These are phyloP conservation scores for Physcia stellaris DNA, from an alignment of 495 filamentous ascomycete genomes.

Conservation along the genomic window DNA sequence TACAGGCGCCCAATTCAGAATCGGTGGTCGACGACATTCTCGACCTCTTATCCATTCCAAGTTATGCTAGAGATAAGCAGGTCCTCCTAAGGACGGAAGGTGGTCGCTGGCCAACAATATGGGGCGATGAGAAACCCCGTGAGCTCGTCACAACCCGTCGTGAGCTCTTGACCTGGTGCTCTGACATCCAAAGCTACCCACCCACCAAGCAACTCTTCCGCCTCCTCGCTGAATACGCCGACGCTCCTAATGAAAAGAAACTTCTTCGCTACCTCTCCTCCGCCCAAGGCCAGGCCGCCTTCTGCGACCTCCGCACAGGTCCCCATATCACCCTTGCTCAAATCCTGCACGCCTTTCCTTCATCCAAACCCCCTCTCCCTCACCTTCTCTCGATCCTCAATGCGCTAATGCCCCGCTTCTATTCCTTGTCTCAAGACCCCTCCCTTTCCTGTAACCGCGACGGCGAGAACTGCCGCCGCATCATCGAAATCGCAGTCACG, in stretches of 20 bases:
- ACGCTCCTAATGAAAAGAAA: conserved; percentile 69
- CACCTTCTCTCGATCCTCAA: conserved; percentile 67
- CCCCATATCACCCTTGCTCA: conserved; percentile 74
- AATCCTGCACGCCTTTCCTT: conserved; percentile 84
- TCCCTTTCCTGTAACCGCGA: conserved; percentile 60
- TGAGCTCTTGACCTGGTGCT: conserved; percentile 88
- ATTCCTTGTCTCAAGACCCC: conserved; percentile 93
- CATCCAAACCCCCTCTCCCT: conserved; percentile 71
- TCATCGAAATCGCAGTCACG: conserved; percentile 89
- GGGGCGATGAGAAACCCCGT: conserved; percentile 80
- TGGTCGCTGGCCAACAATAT: conserved; percentile 94
- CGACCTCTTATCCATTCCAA: conserved; percentile 63
- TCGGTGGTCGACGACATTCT: conserved; percentile 71
- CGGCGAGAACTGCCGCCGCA: conserved; percentile 57
- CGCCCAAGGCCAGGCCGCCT: conserved; percentile 82
- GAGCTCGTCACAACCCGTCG: conserved; percentile 77
- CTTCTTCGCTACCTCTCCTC: conserved; percentile 74
- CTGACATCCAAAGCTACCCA: conserved; percentile 81
- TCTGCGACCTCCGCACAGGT: conserved; percentile 89
- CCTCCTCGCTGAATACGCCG: conserved; percentile 71
- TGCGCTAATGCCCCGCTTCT: conserved; percentile 91
- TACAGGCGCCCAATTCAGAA: conserved; percentile 74
- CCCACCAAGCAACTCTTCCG: conserved; percentile 83
- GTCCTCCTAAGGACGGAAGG: conserved; percentile 60
- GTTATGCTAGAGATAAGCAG: conserved; percentile 65